phyloP scores from a whole-genome alignment of 1,284 basidiomycete species.

The Cutaneotrichosporon cavernicola region DNA sequence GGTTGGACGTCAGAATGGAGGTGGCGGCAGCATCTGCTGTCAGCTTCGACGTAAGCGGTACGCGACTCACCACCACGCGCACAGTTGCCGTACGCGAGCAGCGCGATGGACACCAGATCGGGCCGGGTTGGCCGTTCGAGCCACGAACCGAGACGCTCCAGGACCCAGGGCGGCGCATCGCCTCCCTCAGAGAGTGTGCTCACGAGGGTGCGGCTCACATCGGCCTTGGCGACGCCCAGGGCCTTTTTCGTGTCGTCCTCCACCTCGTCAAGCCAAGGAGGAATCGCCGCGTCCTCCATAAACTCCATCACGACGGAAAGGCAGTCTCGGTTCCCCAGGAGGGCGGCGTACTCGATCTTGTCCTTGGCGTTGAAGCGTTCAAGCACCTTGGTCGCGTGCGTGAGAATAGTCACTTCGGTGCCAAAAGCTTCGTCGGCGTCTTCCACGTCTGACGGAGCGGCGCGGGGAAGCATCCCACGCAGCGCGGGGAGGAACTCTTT shows the following conservation, averaged over 20 bases:
- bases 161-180: slow-evolving; percentile 69
- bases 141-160: slow-evolving; percentile 74
- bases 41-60: background rate
- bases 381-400: slow-evolving; percentile 12
- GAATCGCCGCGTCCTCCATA: slow-evolving; percentile 23
- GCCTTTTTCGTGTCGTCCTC: slow-evolving; percentile 49
- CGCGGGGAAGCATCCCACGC: background rate
- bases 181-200: slow-evolving; percentile 64
- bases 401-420: slow-evolving; percentile 9
- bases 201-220: slow-evolving; percentile 77
- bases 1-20: slow-evolving; percentile 7
- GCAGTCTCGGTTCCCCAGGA: slow-evolving; percentile 2
- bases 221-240: slow-evolving; percentile 77
- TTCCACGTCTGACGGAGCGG: background rate
- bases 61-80: slow-evolving; percentile 63
- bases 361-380: slow-evolving; percentile 13
- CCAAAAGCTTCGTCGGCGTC: slow-evolving; percentile 11
- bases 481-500: slow-evolving; percentile 12
- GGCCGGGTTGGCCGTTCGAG: slow-evolving; percentile 55
- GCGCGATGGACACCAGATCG: slow-evolving; percentile 54
- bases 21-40: slow-evolving; percentile 16
- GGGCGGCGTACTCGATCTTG: slow-evolving; percentile 15
- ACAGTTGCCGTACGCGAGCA: slow-evolving; percentile 55
- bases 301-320: slow-evolving; percentile 27
- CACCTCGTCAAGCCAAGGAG: slow-evolving; percentile 12